Conservation (phyloP, 2,329 filamentous ascomycete genomes). For the Colletotrichum lentis region DNA sequence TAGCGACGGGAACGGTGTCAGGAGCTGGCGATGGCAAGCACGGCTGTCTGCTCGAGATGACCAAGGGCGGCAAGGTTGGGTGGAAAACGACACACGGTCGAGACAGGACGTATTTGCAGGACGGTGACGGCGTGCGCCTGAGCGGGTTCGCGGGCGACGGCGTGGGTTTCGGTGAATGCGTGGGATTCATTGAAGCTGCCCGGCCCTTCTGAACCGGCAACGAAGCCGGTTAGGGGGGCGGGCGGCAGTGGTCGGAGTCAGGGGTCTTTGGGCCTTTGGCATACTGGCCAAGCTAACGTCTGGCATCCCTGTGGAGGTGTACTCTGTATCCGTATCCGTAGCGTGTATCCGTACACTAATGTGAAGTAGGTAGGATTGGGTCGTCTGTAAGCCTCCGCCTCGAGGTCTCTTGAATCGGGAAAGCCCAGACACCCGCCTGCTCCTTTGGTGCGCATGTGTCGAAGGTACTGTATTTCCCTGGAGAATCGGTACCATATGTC, state of each 20-base stretch:
- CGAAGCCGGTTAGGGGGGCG: constrained; percentile 8
- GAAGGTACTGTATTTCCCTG: background rate
- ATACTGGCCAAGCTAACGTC: too few species aligned
- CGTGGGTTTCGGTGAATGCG: constrained; percentile 53
- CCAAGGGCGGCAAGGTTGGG: constrained; percentile 47
- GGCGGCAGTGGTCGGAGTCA: background rate
- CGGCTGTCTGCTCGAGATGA: constrained; percentile 54
- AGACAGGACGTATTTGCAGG: constrained; percentile 49
- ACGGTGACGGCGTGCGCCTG: constrained; percentile 52
- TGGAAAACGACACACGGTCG: constrained; percentile 44
- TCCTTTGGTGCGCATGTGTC: constrained; percentile 29
- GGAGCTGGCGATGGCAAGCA: constrained; percentile 46
- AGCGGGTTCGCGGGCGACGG: constrained; percentile 52
- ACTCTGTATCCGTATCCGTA: too few species aligned
- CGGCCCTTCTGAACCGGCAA: constrained; percentile 20
- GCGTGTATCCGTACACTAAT: too few species aligned
- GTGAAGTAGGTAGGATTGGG: background rate
- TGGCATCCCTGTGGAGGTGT: too few species aligned
- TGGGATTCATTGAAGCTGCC: constrained; percentile 40
- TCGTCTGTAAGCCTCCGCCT: constrained; percentile 10
- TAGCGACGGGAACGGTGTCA: constrained; percentile 54
- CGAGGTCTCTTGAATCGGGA: constrained; percentile 10
- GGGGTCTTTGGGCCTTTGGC: background rate
- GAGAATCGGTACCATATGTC: background rate
- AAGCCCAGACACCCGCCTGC: constrained; percentile 10